Evolutionary conservation across 139 green algal species (phyloP).

Genomic region (Chlamydomonas sphaeroides): DNA sequence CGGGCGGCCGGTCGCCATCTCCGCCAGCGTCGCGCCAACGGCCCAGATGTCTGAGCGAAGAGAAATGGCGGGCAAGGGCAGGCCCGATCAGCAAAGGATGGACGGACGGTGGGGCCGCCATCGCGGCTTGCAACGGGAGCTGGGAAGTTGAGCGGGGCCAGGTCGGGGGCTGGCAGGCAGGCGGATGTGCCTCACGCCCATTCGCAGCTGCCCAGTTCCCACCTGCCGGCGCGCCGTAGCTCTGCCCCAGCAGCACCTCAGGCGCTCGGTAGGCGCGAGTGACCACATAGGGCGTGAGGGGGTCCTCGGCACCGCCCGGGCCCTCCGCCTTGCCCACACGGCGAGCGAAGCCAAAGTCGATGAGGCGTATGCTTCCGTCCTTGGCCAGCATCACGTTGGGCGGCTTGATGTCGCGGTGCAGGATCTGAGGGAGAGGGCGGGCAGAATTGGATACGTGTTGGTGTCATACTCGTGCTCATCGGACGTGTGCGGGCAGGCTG

Average conservation of each 20-base stretch:
- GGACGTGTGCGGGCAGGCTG: too few species aligned
- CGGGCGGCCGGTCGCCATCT: constrained; percentile 74
- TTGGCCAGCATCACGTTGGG: constrained; percentile 81
- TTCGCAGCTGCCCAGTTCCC: too few species aligned
- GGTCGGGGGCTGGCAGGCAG: too few species aligned
- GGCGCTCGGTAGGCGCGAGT: constrained; percentile 22
- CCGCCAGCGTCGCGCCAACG: constrained; percentile 72
- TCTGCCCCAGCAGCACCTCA: constrained; percentile 20
- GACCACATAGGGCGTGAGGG: constrained; percentile 13
- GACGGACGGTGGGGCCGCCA: too few species aligned
- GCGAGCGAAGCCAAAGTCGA: constrained; percentile 76
- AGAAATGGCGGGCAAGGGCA: too few species aligned
- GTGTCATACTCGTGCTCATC: too few species aligned
- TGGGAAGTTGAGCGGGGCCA: too few species aligned
- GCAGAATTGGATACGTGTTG: too few species aligned
- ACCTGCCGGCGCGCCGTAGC: constrained; percentile 16
- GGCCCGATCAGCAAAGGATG: not conserved
- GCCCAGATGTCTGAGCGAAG: constrained; percentile 35
- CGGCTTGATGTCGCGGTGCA: constrained; percentile 74
- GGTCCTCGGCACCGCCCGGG: not conserved
- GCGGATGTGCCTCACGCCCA: too few species aligned
- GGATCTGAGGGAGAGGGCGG: not conserved
- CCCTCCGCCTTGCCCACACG: not conserved
- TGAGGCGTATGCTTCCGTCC: constrained; percentile 72
- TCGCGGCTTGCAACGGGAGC: too few species aligned